phyloP scores from a whole-genome alignment of 495 filamentous ascomycete genomes.

The Penicillium cinerascens region DNA sequence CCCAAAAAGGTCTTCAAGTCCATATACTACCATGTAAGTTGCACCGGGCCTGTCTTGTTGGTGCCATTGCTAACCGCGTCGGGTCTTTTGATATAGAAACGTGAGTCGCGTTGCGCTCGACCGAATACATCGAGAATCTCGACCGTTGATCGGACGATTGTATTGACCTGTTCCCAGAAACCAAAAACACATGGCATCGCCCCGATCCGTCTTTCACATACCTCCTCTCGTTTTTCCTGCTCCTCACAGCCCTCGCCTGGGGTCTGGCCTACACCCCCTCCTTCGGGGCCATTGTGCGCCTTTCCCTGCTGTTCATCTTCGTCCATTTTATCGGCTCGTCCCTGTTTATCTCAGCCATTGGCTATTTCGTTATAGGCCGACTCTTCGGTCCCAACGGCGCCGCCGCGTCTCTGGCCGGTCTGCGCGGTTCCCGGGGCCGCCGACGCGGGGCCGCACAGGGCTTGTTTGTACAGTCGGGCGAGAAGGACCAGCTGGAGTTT shows the following conservation, averaged over 20 bases:
- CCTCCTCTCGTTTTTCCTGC: slow-evolving; percentile 69
- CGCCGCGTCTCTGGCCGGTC: slow-evolving; percentile 38
- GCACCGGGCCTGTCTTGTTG: background rate
- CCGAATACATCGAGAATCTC: background rate
- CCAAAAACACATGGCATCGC: slow-evolving; percentile 74
- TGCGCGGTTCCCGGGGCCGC: slow-evolving; percentile 45
- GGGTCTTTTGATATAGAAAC: slow-evolving; percentile 47
- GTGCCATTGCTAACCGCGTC: slow-evolving; percentile 10
- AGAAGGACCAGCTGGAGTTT: slow-evolving; percentile 63
- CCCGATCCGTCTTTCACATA: slow-evolving; percentile 76
- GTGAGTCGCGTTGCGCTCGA: slow-evolving; percentile 33
- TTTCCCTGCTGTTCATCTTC: slow-evolving; percentile 62
- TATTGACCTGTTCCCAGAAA: slow-evolving; percentile 49
- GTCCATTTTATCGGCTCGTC: slow-evolving; percentile 64
- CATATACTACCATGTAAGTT: slow-evolving; percentile 70
- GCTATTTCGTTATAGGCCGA: slow-evolving; percentile 62
- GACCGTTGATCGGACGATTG: background rate
- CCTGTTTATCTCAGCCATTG: slow-evolving; percentile 56
- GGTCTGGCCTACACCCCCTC: slow-evolving; percentile 63
- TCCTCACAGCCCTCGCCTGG: slow-evolving; percentile 71
- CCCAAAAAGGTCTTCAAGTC: slow-evolving; percentile 75
- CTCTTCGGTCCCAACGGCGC: slow-evolving; percentile 55
- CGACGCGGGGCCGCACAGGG: slow-evolving; percentile 52
- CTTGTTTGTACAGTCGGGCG: slow-evolving; percentile 53
- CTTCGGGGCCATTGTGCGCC: slow-evolving; percentile 53